Conservation (phyloP, 202 grass and related monocot genomes). For the Zoysia matrella region DNA sequence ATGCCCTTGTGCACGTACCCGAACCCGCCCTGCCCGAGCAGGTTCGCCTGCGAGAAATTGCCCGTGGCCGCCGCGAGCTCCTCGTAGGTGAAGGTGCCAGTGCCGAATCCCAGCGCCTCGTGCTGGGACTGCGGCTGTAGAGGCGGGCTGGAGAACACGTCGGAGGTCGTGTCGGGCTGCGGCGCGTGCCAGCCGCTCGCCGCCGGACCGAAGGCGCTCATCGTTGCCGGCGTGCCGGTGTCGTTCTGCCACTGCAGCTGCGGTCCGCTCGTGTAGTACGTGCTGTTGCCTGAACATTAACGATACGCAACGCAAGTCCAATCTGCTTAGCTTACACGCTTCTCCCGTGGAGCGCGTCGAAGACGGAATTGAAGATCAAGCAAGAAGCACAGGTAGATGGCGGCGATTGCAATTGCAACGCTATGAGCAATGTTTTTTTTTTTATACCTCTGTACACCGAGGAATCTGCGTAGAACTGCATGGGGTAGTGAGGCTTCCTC, state of each 20-base stretch:
- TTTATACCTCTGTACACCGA: conserved; percentile 58
- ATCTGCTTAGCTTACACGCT: not conserved
- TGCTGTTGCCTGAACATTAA: conserved; percentile 31
- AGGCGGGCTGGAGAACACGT: conserved; percentile 40
- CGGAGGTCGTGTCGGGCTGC: conserved; percentile 38
- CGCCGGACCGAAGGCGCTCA: conserved; percentile 10
- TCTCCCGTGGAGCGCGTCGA: conserved; percentile 8
- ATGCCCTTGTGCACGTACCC: conserved; percentile 86
- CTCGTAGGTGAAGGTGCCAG: conserved; percentile 75
- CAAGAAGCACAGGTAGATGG: not conserved
- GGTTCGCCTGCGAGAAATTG: conserved; percentile 58
- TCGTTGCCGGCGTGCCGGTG: conserved; percentile 13
- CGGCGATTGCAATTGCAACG: no score
- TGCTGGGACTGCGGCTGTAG: conserved; percentile 43
- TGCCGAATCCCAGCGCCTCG: conserved; percentile 48
- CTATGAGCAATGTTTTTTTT: not conserved
- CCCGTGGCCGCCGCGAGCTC: conserved; percentile 64
- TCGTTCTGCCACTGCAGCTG: conserved; percentile 49
- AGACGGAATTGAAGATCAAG: not conserved
- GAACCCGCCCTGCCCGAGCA: conserved; percentile 87
- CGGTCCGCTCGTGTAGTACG: conserved; percentile 40
- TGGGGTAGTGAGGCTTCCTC: conserved; percentile 62
- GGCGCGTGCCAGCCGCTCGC: conserved; percentile 14
- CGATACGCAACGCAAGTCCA: not conserved
- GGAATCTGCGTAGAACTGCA: conserved; percentile 69